Conservation (phyloP, 306 rosid genomes). For the Carpinus viminea region DNA sequence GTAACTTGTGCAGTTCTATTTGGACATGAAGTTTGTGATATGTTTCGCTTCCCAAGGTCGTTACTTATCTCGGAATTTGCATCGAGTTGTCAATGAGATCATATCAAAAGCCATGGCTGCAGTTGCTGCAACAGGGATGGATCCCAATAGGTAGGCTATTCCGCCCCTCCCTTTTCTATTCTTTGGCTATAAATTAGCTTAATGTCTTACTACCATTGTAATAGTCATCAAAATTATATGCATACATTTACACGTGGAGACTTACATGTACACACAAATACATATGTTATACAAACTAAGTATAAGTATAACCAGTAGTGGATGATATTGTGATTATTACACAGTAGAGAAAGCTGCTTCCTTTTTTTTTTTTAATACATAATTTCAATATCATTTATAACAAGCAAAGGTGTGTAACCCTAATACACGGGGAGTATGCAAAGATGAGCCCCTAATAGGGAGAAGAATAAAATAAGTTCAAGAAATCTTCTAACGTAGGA, state of each 20-base stretch:
- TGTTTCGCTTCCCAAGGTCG: constrained; percentile 94
- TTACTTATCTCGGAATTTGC: constrained; percentile 83
- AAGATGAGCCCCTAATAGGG: too few relatives aligned
- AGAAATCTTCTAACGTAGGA: too few relatives aligned
- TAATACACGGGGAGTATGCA: too few relatives aligned
- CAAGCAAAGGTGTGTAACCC: too few relatives aligned
- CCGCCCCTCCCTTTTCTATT: constrained; percentile 9
- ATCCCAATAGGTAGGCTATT: constrained; percentile 70
- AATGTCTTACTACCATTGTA: not conserved
- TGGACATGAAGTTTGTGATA: constrained; percentile 98
- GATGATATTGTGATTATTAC: too few relatives aligned
- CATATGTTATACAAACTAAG: not conserved
- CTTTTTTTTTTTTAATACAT: too few relatives aligned
- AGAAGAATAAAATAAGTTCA: too few relatives aligned
- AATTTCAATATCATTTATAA: too few relatives aligned
- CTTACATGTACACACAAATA: not conserved
- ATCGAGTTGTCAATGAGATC: constrained; percentile 78
- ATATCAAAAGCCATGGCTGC: constrained; percentile 89
- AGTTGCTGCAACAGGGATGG: constrained; percentile 89
- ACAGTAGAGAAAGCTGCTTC: too few relatives aligned
- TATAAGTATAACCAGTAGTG: not conserved
- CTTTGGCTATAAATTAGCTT: constrained; percentile 1
- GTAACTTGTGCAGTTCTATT: constrained; percentile 75
- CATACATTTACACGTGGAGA: not conserved
- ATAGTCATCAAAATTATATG: not conserved